Evolutionary conservation across 805 yeast genomes (phyloP), one percentile per base, ranked within the genome.

Genomic region (Jamesozyma lodderae): DNA sequence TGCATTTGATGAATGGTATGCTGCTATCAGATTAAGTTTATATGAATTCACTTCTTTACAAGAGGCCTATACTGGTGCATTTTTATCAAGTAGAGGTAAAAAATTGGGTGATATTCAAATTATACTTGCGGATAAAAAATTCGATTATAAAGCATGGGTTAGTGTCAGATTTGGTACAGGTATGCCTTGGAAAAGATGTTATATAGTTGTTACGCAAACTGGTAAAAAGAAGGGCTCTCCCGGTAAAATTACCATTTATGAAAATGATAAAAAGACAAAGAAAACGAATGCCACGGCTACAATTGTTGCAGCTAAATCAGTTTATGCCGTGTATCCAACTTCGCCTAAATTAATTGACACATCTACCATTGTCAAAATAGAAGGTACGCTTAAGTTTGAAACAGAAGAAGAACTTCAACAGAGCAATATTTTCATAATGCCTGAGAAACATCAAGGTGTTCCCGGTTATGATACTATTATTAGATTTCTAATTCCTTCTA

Each of bases 171-270:
- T 90, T 60, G 97, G 97, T 16, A 75, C 90, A 8, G 98, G 98
- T 20, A 84, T 85, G 94, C 95, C 96, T 1, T 90, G 96, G 96
- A 83, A 80, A 55, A 72, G 94, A 43, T 90, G 96, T 56, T 92
- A 73, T 66, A 90, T 94, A 2, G 95, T 88, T 9, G 73, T 90
- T 40, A 83, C 81, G 48, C 88, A 88, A 48, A 64, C 64, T 31
- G 55, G 70, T 52, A 76, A 57, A 46, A 57, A 60, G 41, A 42
- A 42, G 16, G 30, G 35, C 10, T 57, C 57, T 30, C 46, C 53
- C 33, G 96, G 96, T 20, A 69, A 75, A 45, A 75, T 86, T 24
- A 65, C 73, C 11, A 81, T 90, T 46, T 92, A 72, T 61, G 94
- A 86, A 59, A 79, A 72, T 52, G 94, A 86, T 38, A 83, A 81